Conservation (phyloP, 2,329 filamentous ascomycete species). For the Parastagonospora avenae region DNA sequence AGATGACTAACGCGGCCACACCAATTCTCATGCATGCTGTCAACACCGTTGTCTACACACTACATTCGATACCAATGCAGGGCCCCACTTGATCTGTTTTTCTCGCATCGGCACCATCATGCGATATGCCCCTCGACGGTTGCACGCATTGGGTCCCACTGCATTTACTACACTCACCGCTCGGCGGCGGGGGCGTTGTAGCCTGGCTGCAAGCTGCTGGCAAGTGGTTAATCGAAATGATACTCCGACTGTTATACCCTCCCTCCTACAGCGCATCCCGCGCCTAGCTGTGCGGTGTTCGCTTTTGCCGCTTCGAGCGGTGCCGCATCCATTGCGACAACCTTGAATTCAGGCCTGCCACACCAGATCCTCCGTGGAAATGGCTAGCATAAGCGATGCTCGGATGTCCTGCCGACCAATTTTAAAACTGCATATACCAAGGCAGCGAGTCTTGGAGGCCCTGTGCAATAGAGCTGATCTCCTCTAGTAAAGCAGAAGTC, state of each 20-base stretch:
- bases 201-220: background rate
- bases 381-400: constrained; percentile 1
- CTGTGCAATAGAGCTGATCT: too few relatives aligned
- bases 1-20: constrained; percentile 1
- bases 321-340: constrained; percentile 8
- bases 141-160: constrained; percentile 7
- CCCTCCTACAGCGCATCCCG: constrained; percentile 13
- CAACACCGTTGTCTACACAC: constrained; percentile 12
- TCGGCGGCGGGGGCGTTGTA: constrained; percentile 3
- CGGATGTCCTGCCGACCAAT: constrained; percentile 11
- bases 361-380: constrained; percentile 4
- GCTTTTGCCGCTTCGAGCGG: constrained; percentile 6
- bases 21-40: background rate
- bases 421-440: constrained; percentile 3
- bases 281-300: constrained; percentile 8
- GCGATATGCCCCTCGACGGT: constrained; percentile 1
- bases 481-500: background rate
- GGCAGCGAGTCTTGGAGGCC: background rate
- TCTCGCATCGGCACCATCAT: background rate
- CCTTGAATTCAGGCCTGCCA: constrained; percentile 5
- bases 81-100: constrained; percentile 1
- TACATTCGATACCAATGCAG: constrained; percentile 6
- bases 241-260: constrained; percentile 7
- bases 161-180: constrained; percentile 14
- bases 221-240: constrained; percentile 1